phyloP scores from a whole-genome alignment of 1,284 basidiomycete genomes.

The Rhodotorula sp. region DNA sequence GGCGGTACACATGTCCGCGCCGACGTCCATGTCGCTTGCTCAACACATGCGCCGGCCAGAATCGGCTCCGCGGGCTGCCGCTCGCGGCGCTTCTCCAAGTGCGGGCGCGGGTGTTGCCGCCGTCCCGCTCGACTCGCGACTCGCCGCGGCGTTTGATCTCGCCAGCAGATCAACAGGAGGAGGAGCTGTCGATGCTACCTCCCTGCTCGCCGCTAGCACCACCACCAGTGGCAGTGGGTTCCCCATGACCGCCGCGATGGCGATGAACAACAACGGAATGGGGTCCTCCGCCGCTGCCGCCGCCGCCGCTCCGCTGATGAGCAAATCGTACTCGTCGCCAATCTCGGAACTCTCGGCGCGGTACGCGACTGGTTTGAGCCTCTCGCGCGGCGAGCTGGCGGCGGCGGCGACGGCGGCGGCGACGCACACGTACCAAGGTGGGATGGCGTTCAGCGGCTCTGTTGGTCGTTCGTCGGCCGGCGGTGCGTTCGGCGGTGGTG shows the following conservation, averaged over 20 bases:
- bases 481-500: too few relatives aligned
- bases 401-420: not conserved
- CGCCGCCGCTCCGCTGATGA: constrained; percentile 3
- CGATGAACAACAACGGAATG: too few relatives aligned
- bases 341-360: constrained; percentile 11
- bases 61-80: too few relatives aligned
- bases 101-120: not conserved
- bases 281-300: too few relatives aligned
- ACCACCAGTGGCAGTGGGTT: too few relatives aligned
- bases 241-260: too few relatives aligned
- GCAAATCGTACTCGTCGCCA: constrained; percentile 10
- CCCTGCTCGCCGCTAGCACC: not conserved
- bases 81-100: not conserved
- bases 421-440: too few relatives aligned
- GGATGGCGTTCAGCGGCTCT: not conserved
- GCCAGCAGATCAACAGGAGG: not conserved
- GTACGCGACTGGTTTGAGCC: not conserved
- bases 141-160: constrained; percentile 9
- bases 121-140: not conserved
- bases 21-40: not conserved
- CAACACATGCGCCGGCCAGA: not conserved
- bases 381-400: not conserved
- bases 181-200: not conserved
- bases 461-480: not conserved
- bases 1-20: not conserved